Evolutionary conservation across 2,329 filamentous ascomycete genomes (phyloP).

Genomic region (Fusarium subglutinans): DNA sequence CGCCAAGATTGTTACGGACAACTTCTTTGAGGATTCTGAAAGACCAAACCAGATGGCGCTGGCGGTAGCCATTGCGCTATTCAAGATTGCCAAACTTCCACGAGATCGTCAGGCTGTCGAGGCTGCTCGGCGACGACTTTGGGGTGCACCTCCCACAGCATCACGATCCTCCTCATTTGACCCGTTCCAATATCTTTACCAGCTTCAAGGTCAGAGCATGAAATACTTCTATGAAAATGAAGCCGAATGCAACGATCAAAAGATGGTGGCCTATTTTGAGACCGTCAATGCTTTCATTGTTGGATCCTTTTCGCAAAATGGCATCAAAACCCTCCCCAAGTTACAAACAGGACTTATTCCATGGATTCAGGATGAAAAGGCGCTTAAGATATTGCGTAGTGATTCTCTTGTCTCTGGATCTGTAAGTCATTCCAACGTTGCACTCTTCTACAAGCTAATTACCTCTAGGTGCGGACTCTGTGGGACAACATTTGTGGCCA

Average conservation of each 20-base stretch:
- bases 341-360: constrained; percentile 68
- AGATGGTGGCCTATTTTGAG: constrained; percentile 59
- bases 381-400: constrained; percentile 53
- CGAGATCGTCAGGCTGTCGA: constrained; percentile 71
- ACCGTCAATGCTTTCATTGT: constrained; percentile 63
- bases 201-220: constrained; percentile 64
- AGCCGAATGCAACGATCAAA: constrained; percentile 48
- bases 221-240: constrained; percentile 62
- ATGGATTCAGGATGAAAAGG: constrained; percentile 71
- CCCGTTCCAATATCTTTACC: constrained; percentile 74
- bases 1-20: constrained; percentile 63
- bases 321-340: constrained; percentile 64
- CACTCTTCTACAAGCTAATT: constrained; percentile 39
- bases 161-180: constrained; percentile 61
- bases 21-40: constrained; percentile 21
- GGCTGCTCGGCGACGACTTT: constrained; percentile 70
- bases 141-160: constrained; percentile 54
- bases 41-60: constrained; percentile 43
- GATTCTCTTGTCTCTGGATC: constrained; percentile 52
- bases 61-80: constrained; percentile 52
- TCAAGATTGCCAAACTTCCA: constrained; percentile 62
- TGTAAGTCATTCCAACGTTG: constrained; percentile 51
- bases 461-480: constrained; percentile 54
- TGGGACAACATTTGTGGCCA: constrained; percentile 61
- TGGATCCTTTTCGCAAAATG: constrained; percentile 59